These are phyloP conservation scores for Dioscorea zingiberensis DNA, from an alignment of 106 monocot genomes.

Conservation along the genomic window DNA sequence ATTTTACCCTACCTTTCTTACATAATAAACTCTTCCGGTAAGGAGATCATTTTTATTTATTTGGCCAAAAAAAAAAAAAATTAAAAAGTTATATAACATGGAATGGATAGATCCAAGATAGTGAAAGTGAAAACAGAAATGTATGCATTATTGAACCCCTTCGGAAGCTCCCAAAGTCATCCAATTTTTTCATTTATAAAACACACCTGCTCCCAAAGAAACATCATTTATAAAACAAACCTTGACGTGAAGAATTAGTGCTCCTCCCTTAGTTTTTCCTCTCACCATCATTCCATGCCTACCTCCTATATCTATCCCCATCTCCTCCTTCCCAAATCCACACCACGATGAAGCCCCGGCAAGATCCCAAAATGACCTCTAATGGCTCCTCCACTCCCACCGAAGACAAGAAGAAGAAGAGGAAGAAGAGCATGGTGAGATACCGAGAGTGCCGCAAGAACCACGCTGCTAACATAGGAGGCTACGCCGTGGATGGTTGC, in stretches of 20 bases:
- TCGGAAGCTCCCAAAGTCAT: too few species aligned
- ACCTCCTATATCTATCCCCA: not conserved
- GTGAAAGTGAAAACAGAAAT: too few species aligned
- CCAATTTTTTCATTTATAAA: too few species aligned
- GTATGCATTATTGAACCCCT: too few species aligned
- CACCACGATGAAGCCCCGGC: not conserved
- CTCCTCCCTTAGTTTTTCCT: not conserved
- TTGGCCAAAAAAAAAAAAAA: too few species aligned
- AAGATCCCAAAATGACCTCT: not conserved
- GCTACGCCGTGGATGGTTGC: slow-evolving; percentile 22
- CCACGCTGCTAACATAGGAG: slow-evolving; percentile 8
- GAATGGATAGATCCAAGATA: too few species aligned
- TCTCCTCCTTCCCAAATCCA: not conserved
- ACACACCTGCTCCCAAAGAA: not conserved
- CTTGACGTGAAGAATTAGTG: not conserved
- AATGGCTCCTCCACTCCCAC: not conserved
- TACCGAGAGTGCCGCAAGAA: slow-evolving; percentile 15
- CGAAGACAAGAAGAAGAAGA: not conserved
- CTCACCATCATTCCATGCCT: not conserved
- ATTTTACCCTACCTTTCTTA: too few species aligned
- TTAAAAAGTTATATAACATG: too few species aligned
- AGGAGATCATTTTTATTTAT: too few species aligned
- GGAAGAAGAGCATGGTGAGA: not conserved
- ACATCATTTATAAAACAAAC: not conserved
- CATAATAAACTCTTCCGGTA: too few species aligned